A percentile compares a stretch with the other conserved stretches of the same genome.
Evolutionary conservation across 2,329 filamentous ascomycete species (phyloP).

Genomic region (Aspergillus japonicus): DNA sequence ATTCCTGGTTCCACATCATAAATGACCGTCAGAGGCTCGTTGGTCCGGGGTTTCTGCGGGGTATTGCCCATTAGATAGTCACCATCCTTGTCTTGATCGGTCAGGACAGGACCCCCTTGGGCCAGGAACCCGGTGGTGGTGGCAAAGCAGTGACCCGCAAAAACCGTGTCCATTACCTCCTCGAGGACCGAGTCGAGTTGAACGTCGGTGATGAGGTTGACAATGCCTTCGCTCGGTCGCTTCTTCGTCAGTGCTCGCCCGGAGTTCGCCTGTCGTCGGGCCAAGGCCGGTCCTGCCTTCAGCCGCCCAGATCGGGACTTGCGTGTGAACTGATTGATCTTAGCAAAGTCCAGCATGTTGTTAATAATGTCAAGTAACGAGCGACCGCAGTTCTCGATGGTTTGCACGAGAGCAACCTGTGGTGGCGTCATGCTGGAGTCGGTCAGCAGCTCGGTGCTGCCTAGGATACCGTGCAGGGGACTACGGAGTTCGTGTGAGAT

Average conservation of each 20-base stretch:
- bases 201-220: background rate
- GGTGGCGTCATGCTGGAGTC: constrained; percentile 22
- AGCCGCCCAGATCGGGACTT: background rate
- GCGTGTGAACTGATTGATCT: constrained; percentile 20
- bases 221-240: background rate
- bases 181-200: constrained; percentile 2
- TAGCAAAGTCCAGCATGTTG: constrained; percentile 29
- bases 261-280: background rate
- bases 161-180: constrained; percentile 8
- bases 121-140: background rate
- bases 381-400: constrained; percentile 39
- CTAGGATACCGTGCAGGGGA: constrained; percentile 34
- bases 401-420: constrained; percentile 26
- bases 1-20: constrained; percentile 7
- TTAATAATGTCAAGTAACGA: constrained; percentile 42
- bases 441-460: constrained; percentile 25
- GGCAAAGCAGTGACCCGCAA: constrained; percentile 2
- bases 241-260: background rate
- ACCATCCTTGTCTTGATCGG: background rate
- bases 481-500: constrained; percentile 34
- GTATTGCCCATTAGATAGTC: background rate
- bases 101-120: background rate
- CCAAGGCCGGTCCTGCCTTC: background rate
- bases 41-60: background rate
- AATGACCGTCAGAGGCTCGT: constrained; percentile 2